A percentile compares a stretch with the other conserved stretches of the same genome.
phyloP scores from a whole-genome alignment of 2,329 filamentous ascomycete genomes.

The Fusarium decemcellulare region DNA sequence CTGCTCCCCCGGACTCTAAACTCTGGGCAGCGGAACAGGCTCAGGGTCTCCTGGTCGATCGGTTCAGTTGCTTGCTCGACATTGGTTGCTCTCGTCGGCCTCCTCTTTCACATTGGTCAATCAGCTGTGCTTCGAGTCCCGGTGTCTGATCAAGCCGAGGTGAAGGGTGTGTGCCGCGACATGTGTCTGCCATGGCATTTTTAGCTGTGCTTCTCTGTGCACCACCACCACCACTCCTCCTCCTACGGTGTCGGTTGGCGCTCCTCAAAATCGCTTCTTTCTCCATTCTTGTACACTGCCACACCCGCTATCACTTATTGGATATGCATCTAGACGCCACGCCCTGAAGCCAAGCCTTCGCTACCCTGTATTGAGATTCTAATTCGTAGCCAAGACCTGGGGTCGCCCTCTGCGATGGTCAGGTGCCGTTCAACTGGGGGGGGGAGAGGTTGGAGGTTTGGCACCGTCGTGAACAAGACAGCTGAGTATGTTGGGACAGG shows the following conservation, averaged over 20 bases:
- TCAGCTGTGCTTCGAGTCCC: conserved; percentile 16
- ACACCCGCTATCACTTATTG: conserved; percentile 23
- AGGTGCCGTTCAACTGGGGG: conserved; percentile 30
- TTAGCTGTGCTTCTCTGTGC: too few relatives aligned
- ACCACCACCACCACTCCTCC: too few relatives aligned
- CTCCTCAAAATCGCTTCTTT: background rate
- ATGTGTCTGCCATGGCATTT: conserved; percentile 31
- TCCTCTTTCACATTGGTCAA: conserved; percentile 24
- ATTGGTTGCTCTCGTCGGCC: conserved; percentile 18
- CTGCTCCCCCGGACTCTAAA: conserved; percentile 31
- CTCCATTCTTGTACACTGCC: conserved; percentile 29
- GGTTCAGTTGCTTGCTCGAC: conserved; percentile 23
- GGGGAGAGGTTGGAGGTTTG: conserved; percentile 16
- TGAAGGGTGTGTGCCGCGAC: conserved; percentile 23
- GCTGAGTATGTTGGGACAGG: background rate
- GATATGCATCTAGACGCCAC: conserved; percentile 31
- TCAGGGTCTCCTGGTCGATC: conserved; percentile 35
- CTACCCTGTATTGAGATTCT: conserved; percentile 35
- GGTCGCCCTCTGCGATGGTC: conserved; percentile 29
- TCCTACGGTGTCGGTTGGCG: too few relatives aligned
- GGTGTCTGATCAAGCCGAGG: conserved; percentile 38
- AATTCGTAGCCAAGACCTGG: conserved; percentile 40
- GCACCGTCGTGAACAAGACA: background rate
- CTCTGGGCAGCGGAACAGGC: conserved; percentile 19
- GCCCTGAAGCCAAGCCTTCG: conserved; percentile 40